phyloP scores from a whole-genome alignment of 1,284 basidiomycete species.

The Mycosarcoma maydis region DNA sequence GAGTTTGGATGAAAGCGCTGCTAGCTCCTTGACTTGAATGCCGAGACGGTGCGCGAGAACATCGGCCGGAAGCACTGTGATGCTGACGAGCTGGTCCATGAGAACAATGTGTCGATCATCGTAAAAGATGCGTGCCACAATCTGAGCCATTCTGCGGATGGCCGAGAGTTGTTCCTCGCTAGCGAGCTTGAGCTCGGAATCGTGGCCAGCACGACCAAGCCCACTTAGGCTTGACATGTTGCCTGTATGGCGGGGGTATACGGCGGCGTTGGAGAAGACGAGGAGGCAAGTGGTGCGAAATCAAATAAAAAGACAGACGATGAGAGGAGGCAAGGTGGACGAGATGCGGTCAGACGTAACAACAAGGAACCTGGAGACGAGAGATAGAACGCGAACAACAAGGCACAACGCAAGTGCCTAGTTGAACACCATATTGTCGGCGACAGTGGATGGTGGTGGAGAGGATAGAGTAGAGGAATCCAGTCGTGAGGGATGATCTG shows the following conservation, averaged over 20 bases:
- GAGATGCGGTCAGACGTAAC: slow-evolving; percentile 19
- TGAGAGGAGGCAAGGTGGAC: slow-evolving; percentile 1
- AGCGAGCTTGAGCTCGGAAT: slow-evolving; percentile 45
- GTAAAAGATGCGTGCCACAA: slow-evolving; percentile 92
- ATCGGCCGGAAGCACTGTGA: slow-evolving; percentile 90
- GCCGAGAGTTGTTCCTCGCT: slow-evolving; percentile 56
- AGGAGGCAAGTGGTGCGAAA: neutral
- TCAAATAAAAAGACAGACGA: neutral
- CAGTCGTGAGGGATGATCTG: neutral
- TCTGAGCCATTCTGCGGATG: slow-evolving; percentile 77
- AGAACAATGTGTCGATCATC: slow-evolving; percentile 90
- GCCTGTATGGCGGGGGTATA: neutral
- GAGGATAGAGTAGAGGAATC: neutral
- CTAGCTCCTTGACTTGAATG: slow-evolving; percentile 88
- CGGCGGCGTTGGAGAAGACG: neutral
- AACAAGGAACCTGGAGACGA: slow-evolving; percentile 4
- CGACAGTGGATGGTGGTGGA: slow-evolving; percentile 9
- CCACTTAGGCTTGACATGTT: slow-evolving; percentile 30
- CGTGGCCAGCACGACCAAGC: slow-evolving; percentile 33
- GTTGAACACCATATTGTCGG: slow-evolving; percentile 19
- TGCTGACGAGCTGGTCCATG: slow-evolving; percentile 88
- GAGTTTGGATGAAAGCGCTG: slow-evolving; percentile 87
- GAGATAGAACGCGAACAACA: neutral
- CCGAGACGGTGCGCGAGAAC: slow-evolving; percentile 87
- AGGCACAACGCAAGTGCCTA: slow-evolving; percentile 8